Percentiles rank a stretch among this genome's conserved stretches.
Evolutionary conservation across 2,329 filamentous ascomycete species (phyloP).

Genomic region (Tolypocladium amazonense): DNA sequence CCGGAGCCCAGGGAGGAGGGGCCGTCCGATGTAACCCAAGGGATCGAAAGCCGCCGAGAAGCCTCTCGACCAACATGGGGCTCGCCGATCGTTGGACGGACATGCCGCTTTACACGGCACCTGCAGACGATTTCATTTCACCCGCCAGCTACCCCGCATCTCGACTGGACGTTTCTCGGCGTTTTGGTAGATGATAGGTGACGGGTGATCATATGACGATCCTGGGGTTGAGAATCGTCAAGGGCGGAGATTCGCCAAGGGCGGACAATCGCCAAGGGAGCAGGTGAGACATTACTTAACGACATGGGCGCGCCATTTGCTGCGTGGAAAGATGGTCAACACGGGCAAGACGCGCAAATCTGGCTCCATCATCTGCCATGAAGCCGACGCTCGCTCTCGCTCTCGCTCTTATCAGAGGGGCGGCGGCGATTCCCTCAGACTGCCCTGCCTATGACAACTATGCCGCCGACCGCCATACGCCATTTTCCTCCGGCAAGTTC

Average conservation of each 20-base stretch:
- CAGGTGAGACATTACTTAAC: neutral
- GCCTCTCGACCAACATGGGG: neutral
- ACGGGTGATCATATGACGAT: neutral
- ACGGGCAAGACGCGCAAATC: neutral
- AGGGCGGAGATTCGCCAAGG: neutral
- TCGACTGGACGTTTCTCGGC: neutral
- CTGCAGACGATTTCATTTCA: neutral
- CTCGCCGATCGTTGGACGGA: neutral
- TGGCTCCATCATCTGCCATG: neutral
- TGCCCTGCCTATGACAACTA: constrained; percentile 26
- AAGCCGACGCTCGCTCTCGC: constrained; percentile 7
- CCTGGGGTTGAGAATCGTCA: neutral
- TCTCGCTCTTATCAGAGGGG: constrained; percentile 27
- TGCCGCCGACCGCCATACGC: constrained; percentile 41
- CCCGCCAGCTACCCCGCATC: constrained; percentile 1
- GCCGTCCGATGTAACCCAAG: neutral
- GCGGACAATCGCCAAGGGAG: neutral
- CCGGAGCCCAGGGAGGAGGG: neutral
- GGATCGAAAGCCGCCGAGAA: neutral
- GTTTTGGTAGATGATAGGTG: neutral
- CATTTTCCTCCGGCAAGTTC: constrained; percentile 67
- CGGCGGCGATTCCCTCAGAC: constrained; percentile 10
- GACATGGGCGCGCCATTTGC: neutral
- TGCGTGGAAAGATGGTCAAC: neutral
- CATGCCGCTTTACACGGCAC: neutral